phyloP scores from a whole-genome alignment of 495 filamentous ascomycete genomes.

The Talaromyces trachyspermus region DNA sequence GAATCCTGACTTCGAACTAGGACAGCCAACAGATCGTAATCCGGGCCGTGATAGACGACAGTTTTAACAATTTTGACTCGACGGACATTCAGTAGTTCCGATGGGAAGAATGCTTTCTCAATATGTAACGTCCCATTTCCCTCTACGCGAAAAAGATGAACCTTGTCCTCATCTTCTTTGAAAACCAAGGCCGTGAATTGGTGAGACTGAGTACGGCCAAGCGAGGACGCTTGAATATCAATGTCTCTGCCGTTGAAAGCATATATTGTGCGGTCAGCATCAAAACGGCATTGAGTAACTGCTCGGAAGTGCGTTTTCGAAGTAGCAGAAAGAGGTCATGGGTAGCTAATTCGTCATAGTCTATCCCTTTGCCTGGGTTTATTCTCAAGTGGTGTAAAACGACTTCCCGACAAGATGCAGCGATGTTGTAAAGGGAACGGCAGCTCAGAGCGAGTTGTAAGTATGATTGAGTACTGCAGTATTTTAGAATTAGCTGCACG shows the following conservation, averaged over 20 bases:
- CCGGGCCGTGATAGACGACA: too few species aligned
- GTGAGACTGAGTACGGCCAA: slow-evolving; percentile 7
- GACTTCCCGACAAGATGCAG: slow-evolving; percentile 56
- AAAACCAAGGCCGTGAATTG: slow-evolving; percentile 16
- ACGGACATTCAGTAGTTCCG: not conserved
- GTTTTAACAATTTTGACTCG: slow-evolving; percentile 1
- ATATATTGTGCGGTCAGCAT: slow-evolving; percentile 20
- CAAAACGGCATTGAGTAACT: slow-evolving; percentile 29
- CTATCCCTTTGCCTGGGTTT: slow-evolving; percentile 21
- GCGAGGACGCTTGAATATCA: slow-evolving; percentile 24
- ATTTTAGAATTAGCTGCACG: slow-evolving; percentile 30
- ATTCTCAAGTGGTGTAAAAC: slow-evolving; percentile 26
- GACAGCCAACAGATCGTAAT: not conserved
- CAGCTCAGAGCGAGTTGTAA: slow-evolving; percentile 28
- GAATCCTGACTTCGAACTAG: not conserved
- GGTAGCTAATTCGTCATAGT: slow-evolving; percentile 12
- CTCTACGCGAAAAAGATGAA: slow-evolving; percentile 20
- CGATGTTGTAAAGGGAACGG: slow-evolving; percentile 67
- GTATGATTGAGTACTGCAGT: slow-evolving; percentile 25
- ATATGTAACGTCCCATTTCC: slow-evolving; percentile 12
- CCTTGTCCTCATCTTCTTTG: slow-evolving; percentile 19
- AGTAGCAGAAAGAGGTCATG: slow-evolving; percentile 24
- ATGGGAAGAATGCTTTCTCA: slow-evolving; percentile 1
- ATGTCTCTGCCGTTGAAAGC: slow-evolving; percentile 15
- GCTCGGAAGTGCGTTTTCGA: slow-evolving; percentile 12